Percentiles rank a stretch among this genome's conserved stretches.
phyloP scores from a whole-genome alignment of 1,284 basidiomycete species.

The Coniophora puteana region DNA sequence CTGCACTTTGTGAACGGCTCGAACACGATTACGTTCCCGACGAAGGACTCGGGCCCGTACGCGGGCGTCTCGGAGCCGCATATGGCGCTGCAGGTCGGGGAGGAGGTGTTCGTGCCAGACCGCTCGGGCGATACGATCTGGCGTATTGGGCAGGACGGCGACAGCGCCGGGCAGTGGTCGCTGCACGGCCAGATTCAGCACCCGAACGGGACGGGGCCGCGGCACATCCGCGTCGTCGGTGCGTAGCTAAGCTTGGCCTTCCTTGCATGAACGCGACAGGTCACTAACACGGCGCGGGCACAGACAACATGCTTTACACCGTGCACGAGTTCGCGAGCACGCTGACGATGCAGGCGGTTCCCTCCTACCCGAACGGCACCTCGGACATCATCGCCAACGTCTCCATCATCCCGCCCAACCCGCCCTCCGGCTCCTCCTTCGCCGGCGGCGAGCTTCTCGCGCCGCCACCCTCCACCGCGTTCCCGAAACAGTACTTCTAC shows the following conservation, averaged over 20 bases:
- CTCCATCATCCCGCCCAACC: slow-evolving; percentile 52
- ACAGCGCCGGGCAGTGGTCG: slow-evolving; percentile 37
- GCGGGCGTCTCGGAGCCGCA: slow-evolving; percentile 54
- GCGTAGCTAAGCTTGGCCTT: slow-evolving; percentile 13
- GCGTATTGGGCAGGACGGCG: slow-evolving; percentile 42
- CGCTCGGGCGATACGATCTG: slow-evolving; percentile 63
- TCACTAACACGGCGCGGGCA: slow-evolving; percentile 2
- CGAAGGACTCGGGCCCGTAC: slow-evolving; percentile 26
- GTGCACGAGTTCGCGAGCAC: slow-evolving; percentile 65
- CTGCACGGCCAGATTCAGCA: slow-evolving; percentile 63
- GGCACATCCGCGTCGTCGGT: slow-evolving; percentile 58
- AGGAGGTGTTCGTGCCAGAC: slow-evolving; percentile 61
- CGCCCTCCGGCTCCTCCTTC: slow-evolving; percentile 43
- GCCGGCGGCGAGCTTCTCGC: slow-evolving; percentile 60
- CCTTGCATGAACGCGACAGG: too few relatives aligned
- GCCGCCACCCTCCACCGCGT: slow-evolving; percentile 41
- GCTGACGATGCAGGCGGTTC: slow-evolving; percentile 58
- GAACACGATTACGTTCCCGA: slow-evolving; percentile 50
- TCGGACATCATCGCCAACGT: slow-evolving; percentile 46
- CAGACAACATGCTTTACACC: slow-evolving; percentile 56
- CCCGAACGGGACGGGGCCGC: slow-evolving; percentile 60
- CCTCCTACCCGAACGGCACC: slow-evolving; percentile 42
- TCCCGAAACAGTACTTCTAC: slow-evolving; percentile 57
- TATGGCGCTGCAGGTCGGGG: slow-evolving; percentile 50
- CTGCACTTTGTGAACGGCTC: slow-evolving; percentile 39